Base-by-base conservation (phyloP, 2,329 filamentous ascomycete genomes). In the Trichoderma sp. region DNA sequence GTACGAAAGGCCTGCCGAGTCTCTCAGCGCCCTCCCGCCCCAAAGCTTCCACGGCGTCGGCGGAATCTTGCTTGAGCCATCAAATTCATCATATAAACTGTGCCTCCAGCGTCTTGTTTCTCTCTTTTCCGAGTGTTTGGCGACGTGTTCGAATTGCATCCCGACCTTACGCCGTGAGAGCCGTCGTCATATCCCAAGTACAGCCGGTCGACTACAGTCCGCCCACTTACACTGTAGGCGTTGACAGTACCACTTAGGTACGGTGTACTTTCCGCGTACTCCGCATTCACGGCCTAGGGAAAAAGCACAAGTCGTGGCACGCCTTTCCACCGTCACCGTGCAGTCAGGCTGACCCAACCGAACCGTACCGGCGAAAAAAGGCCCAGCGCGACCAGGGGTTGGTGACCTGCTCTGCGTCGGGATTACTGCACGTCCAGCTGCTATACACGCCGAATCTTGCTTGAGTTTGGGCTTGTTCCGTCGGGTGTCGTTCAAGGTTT, bases 281-380 rank as follows among this genome's bases (percentile, higher is more conserved):
- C 64, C 32, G 51, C 56, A 51, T 47, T 28, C 57, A 53, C 66
- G 39, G 56, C 34, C n/a, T 34, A 32, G 34, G 21, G 28, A 15
- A 51, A 34, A 32, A 32, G 24, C 32, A 53, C 18, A 28, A 26
- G 66, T 69, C 36, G 51, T 18, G 65, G 65, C 65, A 61, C 66
- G 36, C 56, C n/a, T 47, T 58, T 51, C 43, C 43, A 66, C 30
- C 47, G 63, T 56, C 56, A 60, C 65, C n/a, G 65, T 69, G 57
- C 66, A 69, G 56, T 14, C 65, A 34, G 64, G 66, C 57, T 70
- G 57, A 62, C 57, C 66, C 43, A 51, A 36, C 21, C 64, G 57
- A 70, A 51, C 28, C 12, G 9, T 28, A 62, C 30, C 51, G 64
- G 64, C 64, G 36, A 58, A 58, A 43, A 24, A 51, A 56, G 43